phyloP scores from a whole-genome alignment of 352 stramenopile genomes.

The Phytopythium sindhum region DNA sequence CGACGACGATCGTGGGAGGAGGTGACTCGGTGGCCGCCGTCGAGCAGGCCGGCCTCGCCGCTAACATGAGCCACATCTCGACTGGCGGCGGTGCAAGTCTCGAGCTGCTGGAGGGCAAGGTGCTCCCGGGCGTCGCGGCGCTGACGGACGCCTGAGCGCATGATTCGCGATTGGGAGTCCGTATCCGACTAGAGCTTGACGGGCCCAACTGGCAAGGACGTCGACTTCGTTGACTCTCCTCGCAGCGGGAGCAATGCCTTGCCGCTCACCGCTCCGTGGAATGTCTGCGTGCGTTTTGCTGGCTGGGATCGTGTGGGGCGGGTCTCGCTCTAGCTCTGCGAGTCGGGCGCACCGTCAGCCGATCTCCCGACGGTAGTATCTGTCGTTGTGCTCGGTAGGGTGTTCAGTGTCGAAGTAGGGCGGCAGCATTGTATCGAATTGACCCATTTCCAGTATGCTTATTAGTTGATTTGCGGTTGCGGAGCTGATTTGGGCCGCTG shows the following conservation, averaged over 20 bases:
- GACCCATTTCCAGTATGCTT: too few relatives aligned
- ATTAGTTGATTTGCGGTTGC: too few relatives aligned
- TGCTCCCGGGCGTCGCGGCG: conserved; percentile 96
- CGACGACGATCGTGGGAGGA: conserved; percentile 91
- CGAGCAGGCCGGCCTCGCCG: conserved; percentile 89
- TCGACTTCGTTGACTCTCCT: background rate
- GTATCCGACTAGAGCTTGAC: background rate
- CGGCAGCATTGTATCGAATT: too few relatives aligned
- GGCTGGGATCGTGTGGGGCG: too few relatives aligned
- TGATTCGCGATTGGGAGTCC: background rate
- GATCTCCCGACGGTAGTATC: too few relatives aligned
- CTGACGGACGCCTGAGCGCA: conserved; percentile 59
- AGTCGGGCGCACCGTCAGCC: too few relatives aligned
- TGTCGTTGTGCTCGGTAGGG: too few relatives aligned
- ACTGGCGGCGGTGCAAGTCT: conserved; percentile 98
- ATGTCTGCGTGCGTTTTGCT: too few relatives aligned
- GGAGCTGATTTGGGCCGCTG: too few relatives aligned
- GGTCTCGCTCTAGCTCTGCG: too few relatives aligned
- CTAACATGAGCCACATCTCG: conserved; percentile 96
- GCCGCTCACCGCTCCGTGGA: background rate
- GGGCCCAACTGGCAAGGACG: too few relatives aligned
- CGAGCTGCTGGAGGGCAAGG: conserved; percentile 98
- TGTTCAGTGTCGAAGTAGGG: too few relatives aligned
- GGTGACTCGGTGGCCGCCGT: conserved; percentile 96
- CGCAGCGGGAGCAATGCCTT: background rate